phyloP scores from a whole-genome alignment of 2,329 filamentous ascomycete genomes.

The Lasiodiplodia sp. region DNA sequence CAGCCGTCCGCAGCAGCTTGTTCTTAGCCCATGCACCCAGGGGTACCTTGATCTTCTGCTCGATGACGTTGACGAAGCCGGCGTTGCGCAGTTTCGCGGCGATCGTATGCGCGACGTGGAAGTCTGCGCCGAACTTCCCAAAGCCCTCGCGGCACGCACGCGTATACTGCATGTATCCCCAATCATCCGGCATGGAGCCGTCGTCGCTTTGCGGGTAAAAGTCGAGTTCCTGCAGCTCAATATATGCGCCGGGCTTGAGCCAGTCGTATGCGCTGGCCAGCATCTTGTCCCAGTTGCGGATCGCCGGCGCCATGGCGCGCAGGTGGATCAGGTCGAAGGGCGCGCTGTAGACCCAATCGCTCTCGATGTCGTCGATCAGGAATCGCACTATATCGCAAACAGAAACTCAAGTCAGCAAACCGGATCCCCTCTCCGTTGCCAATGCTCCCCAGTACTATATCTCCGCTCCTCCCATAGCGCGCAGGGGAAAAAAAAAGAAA shows the following conservation, averaged over 20 bases:
- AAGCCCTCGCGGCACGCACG: slow-evolving; percentile 5
- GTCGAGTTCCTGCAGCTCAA: slow-evolving; percentile 58
- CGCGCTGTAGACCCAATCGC: slow-evolving; percentile 53
- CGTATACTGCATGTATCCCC: slow-evolving; percentile 13
- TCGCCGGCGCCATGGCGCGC: slow-evolving; percentile 62
- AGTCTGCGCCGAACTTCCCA: slow-evolving; percentile 16
- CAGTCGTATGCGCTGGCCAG: slow-evolving; percentile 48
- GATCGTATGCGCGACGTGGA: slow-evolving; percentile 6
- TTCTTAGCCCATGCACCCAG: slow-evolving; percentile 40
- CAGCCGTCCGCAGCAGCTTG: slow-evolving; percentile 31
- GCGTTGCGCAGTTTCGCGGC: slow-evolving; percentile 42
- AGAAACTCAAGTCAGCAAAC: slow-evolving; percentile 1
- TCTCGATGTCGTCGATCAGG: slow-evolving; percentile 55
- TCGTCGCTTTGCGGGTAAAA: slow-evolving; percentile 53
- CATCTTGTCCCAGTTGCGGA: slow-evolving; percentile 57
- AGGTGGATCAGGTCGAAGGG: slow-evolving; percentile 56
- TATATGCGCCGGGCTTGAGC: slow-evolving; percentile 57
- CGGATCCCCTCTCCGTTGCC: too few species aligned
- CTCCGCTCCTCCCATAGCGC: not conserved
- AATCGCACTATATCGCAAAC: slow-evolving; percentile 49
- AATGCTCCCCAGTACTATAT: too few species aligned
- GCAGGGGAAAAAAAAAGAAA: not conserved
- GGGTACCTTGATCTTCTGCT: slow-evolving; percentile 39
- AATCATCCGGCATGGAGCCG: slow-evolving; percentile 40
- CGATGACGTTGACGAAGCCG: slow-evolving; percentile 54